phyloP scores from a whole-genome alignment of 345 rosid genomes.

The Populus deltoides region DNA sequence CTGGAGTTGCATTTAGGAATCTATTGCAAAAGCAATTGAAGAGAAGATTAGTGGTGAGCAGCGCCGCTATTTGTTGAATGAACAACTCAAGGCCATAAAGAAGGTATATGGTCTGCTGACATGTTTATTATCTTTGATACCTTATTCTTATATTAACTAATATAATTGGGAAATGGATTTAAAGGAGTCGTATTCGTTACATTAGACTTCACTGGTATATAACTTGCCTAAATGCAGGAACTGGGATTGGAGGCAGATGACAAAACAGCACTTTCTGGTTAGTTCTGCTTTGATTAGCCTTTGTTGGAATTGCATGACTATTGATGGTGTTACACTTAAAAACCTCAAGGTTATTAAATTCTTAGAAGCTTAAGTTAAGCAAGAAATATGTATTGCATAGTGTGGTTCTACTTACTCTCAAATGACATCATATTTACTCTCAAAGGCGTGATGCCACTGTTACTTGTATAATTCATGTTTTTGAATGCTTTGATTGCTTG shows the following conservation, averaged over 20 bases:
- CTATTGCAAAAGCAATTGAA: slow-evolving; percentile 97
- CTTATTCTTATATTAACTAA: not conserved
- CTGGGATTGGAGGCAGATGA: slow-evolving; percentile 98
- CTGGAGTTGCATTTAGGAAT: slow-evolving; percentile 50
- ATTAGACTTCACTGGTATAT: slow-evolving; percentile 10
- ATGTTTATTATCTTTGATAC: not conserved
- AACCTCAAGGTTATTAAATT: not conserved
- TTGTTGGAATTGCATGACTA: not conserved
- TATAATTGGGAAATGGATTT: not conserved
- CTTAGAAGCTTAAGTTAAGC: not conserved
- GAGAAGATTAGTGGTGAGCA: slow-evolving; percentile 99
- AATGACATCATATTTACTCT: not conserved
- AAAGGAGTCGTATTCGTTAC: not conserved
- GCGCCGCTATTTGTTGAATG: slow-evolving; percentile 92
- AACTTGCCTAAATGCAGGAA: slow-evolving; percentile 53
- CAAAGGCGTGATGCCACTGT: not conserved
- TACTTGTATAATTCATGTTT: not conserved
- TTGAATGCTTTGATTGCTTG: not conserved
- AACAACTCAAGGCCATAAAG: slow-evolving; percentile 98
- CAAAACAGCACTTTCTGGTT: slow-evolving; percentile 95
- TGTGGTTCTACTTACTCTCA: not conserved
- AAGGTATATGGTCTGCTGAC: slow-evolving; percentile 50
- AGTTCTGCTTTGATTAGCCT: slow-evolving; percentile 28
- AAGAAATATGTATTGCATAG: not conserved
- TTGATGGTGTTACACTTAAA: not conserved